phyloP scores from a whole-genome alignment of 164 flowering plant species.

The Vitis rotundifolia region DNA sequence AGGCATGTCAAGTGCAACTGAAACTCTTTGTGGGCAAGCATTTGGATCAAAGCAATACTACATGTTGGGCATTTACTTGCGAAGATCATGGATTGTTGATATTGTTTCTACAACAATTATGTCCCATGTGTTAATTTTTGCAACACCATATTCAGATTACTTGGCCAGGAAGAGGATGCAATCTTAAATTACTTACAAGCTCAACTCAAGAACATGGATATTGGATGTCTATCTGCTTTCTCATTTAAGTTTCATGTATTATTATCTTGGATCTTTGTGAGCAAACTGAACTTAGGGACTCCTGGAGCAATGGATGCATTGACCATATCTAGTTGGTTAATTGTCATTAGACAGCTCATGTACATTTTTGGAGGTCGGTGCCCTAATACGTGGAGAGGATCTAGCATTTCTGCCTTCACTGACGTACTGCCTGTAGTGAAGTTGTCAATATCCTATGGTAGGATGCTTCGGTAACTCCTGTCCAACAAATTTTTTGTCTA shows the following conservation, averaged over 20 bases:
- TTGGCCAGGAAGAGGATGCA: slow-evolving; percentile 17
- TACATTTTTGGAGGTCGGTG: slow-evolving; percentile 30
- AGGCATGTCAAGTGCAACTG: slow-evolving; percentile 37
- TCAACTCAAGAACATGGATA: slow-evolving; percentile 21
- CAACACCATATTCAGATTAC: slow-evolving; percentile 7
- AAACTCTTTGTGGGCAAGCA: slow-evolving; percentile 39
- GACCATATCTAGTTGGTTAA: slow-evolving; percentile 5
- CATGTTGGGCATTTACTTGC: slow-evolving; percentile 31
- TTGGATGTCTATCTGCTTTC: slow-evolving; percentile 14
- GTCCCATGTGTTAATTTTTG: slow-evolving; percentile 15
- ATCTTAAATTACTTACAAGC: slow-evolving; percentile 17
- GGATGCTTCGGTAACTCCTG: slow-evolving; percentile 26
- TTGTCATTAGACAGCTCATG: slow-evolving; percentile 17
- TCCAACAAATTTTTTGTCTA: too few relatives aligned
- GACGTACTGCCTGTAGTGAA: slow-evolving; percentile 26
- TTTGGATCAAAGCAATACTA: slow-evolving; percentile 32
- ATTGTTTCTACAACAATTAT: slow-evolving; percentile 7
- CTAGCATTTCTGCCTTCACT: slow-evolving; percentile 18
- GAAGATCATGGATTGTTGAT: slow-evolving; percentile 28
- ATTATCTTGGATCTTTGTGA: slow-evolving; percentile 24
- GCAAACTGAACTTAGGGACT: slow-evolving; percentile 14
- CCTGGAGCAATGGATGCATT: slow-evolving; percentile 25
- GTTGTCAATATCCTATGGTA: slow-evolving; percentile 29
- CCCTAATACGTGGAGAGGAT: slow-evolving; percentile 30
- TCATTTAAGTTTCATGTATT: slow-evolving; percentile 18